A percentile compares a stretch with the other conserved stretches of the same genome.
These are phyloP conservation scores for Acorus gramineus DNA, from an alignment of 106 monocot species.

Conservation along the genomic window DNA sequence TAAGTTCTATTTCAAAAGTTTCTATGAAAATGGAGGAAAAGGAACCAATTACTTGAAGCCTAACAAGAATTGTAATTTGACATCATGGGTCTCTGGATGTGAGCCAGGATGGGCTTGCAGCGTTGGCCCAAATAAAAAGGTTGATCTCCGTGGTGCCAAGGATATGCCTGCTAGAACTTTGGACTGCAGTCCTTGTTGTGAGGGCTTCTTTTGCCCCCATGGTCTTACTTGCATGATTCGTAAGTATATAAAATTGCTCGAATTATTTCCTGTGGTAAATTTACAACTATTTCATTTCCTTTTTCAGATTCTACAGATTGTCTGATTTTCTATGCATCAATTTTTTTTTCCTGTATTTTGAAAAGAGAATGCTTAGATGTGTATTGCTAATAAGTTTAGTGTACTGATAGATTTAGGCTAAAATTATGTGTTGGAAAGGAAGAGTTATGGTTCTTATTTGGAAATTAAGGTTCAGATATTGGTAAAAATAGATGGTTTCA, in stretches of 20 bases:
- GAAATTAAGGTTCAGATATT: no score
- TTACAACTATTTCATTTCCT: background rate
- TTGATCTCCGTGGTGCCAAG: slow-evolving; percentile 7
- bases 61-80: slow-evolving; percentile 51
- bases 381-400: no score
- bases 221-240: slow-evolving; percentile 84
- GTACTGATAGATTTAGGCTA: no score
- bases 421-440: no score
- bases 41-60: slow-evolving; percentile 23
- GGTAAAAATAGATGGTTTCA: no score
- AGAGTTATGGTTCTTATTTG: no score
- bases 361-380: no score
- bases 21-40: slow-evolving; percentile 6
- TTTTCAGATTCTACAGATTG: background rate
- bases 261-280: background rate
- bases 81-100: slow-evolving; percentile 53
- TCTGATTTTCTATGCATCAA: background rate
- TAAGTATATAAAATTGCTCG: slow-evolving; percentile 13
- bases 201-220: slow-evolving; percentile 62
- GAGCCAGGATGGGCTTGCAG: slow-evolving; percentile 73
- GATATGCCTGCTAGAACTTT: slow-evolving; percentile 21
- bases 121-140: slow-evolving; percentile 8
- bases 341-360: slow-evolving; percentile 1
- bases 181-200: slow-evolving; percentile 46
- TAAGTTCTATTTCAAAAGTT: slow-evolving; percentile 33